phyloP scores from a whole-genome alignment of 352 stramenopile genomes.

The Phytophthora macrochlamydospora region DNA sequence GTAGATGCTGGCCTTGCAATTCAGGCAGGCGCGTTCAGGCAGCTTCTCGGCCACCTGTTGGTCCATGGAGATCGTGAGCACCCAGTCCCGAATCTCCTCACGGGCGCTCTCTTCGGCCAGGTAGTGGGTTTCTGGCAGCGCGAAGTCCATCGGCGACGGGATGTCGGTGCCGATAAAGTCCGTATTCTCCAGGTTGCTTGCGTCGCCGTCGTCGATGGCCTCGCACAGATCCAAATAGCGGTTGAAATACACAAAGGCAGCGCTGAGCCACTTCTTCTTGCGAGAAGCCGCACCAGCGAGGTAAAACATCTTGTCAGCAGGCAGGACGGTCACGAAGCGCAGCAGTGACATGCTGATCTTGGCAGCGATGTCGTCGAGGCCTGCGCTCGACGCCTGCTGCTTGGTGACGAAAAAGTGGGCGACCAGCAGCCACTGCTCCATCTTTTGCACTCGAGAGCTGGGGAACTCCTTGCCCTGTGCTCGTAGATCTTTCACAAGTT shows the following conservation, averaged over 20 bases:
- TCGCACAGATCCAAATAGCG: conserved; percentile 95
- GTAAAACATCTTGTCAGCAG: conserved; percentile 96
- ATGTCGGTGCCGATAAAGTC: conserved; percentile 95
- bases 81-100: conserved; percentile 96
- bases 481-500: conserved; percentile 77
- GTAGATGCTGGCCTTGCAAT: conserved; percentile 89
- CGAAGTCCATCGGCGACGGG: conserved; percentile 80
- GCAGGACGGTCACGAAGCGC: conserved; percentile 88
- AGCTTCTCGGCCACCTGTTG: conserved; percentile 93
- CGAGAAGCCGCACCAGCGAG: conserved; percentile 80
- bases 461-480: conserved; percentile 56
- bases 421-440: conserved; percentile 81
- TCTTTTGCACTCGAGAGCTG: conserved; percentile 56
- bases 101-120: conserved; percentile 80
- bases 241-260: conserved; percentile 96
- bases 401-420: conserved; percentile 85
- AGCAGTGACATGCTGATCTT: conserved; percentile 90
- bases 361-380: conserved; percentile 69
- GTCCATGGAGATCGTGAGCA: conserved; percentile 96
- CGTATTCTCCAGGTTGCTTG: conserved; percentile 90
- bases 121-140: conserved; percentile 77
- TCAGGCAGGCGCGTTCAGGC: conserved; percentile 68
- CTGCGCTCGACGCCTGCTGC: conserved; percentile 54
- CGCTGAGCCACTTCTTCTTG: conserved; percentile 90
- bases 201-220: conserved; percentile 92